Percentiles rank a stretch among this genome's conserved stretches.
Evolutionary conservation across 192 early-diverging fungal genomes (phyloP).

Genomic region (Coemansia sp.): DNA sequence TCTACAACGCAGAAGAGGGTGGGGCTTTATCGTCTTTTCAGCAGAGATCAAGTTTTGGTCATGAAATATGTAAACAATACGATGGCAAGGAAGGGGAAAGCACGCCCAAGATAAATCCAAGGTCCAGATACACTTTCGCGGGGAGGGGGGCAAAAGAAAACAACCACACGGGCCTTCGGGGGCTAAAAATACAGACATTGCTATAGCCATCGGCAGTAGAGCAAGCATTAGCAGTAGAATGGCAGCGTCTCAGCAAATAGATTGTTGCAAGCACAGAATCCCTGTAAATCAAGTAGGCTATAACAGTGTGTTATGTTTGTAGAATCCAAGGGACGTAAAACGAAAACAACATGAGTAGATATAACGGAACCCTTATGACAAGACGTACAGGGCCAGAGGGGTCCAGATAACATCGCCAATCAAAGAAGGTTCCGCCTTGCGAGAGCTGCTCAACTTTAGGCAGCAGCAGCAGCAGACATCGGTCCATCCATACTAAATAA

Average conservation of each 20-base stretch:
- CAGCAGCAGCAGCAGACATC: background rate
- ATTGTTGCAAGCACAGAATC: background rate
- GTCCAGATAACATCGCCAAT: too few species aligned
- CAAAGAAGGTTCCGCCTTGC: background rate
- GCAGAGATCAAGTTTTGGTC: too few species aligned
- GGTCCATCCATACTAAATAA: background rate
- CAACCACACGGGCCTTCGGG: background rate
- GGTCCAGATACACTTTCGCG: too few species aligned
- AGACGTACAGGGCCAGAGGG: too few species aligned
- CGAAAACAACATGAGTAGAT: too few species aligned
- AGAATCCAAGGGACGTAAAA: too few species aligned
- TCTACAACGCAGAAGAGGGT: conserved; percentile 14
- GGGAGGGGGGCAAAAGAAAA: background rate
- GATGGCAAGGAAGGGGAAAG: too few species aligned
- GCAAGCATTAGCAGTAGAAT: background rate
- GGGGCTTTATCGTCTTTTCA: too few species aligned
- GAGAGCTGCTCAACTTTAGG: background rate
- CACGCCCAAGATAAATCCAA: too few species aligned
- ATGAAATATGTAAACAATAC: too few species aligned
- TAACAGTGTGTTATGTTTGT: background rate
- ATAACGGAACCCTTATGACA: too few species aligned
- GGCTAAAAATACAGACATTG: conserved; percentile 9
- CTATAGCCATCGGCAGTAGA: conserved; percentile 3
- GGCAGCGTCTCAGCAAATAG: background rate
- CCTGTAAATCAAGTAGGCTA: background rate